phyloP scores from a whole-genome alignment of 2,329 filamentous ascomycete species.

The Pseudogymnoascus sp. region DNA sequence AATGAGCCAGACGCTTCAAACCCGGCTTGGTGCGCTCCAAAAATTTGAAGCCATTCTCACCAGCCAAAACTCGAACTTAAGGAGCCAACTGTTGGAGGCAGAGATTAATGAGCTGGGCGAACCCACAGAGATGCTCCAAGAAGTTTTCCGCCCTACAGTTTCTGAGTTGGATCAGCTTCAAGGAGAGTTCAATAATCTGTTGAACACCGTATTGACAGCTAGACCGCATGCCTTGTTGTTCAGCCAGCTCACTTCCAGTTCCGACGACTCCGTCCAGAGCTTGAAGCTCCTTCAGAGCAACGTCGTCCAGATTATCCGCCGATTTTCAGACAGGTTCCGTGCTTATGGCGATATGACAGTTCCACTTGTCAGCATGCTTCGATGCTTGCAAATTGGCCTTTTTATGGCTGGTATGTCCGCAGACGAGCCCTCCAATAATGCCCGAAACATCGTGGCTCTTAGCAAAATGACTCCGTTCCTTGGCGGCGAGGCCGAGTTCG shows the following conservation, averaged over 20 bases:
- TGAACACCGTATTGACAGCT: conserved; percentile 39
- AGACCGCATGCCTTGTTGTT: conserved; percentile 16
- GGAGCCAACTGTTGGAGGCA: conserved; percentile 54
- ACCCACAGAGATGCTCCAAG: conserved; percentile 54
- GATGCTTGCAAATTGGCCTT: conserved; percentile 69
- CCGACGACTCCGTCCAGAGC: conserved; percentile 23
- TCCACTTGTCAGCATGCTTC: conserved; percentile 71
- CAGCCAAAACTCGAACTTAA: conserved; percentile 59
- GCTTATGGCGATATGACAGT: conserved; percentile 79
- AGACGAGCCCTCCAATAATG: conserved; percentile 10
- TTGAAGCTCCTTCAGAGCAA: conserved; percentile 43
- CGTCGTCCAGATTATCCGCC: conserved; percentile 60
- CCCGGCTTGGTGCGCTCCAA: conserved; percentile 52
- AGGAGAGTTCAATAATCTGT: conserved; percentile 71
- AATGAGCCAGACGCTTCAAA: conserved; percentile 46
- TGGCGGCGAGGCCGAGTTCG: conserved; percentile 31
- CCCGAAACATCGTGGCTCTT: conserved; percentile 26
- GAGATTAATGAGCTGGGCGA: conserved; percentile 59
- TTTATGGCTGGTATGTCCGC: conserved; percentile 43
- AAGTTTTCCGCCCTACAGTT: conserved; percentile 62
- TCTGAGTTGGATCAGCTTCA: conserved; percentile 68
- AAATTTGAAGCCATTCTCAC: conserved; percentile 61
- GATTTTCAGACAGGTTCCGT: conserved; percentile 63
- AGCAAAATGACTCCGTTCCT: conserved; percentile 48
- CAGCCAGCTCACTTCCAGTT: conserved; percentile 15